These are phyloP conservation scores for Colletotrichum nymphaeae DNA, from an alignment of 2,329 filamentous ascomycete species.

Conservation along the genomic window DNA sequence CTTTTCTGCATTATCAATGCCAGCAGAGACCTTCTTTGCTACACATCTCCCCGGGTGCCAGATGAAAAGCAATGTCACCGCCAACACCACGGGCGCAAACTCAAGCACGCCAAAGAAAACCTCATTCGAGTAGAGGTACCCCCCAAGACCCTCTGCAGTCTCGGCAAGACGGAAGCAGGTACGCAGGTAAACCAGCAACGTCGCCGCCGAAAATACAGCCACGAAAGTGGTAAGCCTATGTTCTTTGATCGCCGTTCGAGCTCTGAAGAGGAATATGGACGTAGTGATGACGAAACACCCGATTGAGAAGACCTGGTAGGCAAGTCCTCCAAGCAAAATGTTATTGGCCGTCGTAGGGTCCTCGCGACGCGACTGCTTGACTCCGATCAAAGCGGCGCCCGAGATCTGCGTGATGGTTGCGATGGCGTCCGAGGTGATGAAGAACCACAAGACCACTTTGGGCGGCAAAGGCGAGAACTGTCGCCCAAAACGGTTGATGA, in stretches of 20 bases:
- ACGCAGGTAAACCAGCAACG: constrained; percentile 62
- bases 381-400: constrained; percentile 65
- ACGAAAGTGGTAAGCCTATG: constrained; percentile 52
- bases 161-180: constrained; percentile 66
- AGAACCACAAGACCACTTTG: constrained; percentile 61
- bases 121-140: constrained; percentile 60
- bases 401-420: constrained; percentile 64
- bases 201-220: constrained; percentile 54
- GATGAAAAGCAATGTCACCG: constrained; percentile 56
- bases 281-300: constrained; percentile 59
- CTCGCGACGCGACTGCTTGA: constrained; percentile 57
- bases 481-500: constrained; percentile 58
- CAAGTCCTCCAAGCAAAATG: constrained; percentile 65
- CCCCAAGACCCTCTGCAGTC: constrained; percentile 60
- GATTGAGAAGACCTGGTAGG: constrained; percentile 65
- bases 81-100: constrained; percentile 64
- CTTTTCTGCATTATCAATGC: constrained; percentile 2
- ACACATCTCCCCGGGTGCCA: constrained; percentile 57
- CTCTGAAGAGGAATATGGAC: constrained; percentile 52
- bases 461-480: constrained; percentile 57
- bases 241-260: constrained; percentile 43
- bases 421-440: constrained; percentile 65
- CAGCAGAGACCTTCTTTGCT: constrained; percentile 6
- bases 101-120: constrained; percentile 65
- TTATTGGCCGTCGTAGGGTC: constrained; percentile 64